phyloP scores from a whole-genome alignment of 208 protist species.

The Trypanosoma platydactyli region DNA sequence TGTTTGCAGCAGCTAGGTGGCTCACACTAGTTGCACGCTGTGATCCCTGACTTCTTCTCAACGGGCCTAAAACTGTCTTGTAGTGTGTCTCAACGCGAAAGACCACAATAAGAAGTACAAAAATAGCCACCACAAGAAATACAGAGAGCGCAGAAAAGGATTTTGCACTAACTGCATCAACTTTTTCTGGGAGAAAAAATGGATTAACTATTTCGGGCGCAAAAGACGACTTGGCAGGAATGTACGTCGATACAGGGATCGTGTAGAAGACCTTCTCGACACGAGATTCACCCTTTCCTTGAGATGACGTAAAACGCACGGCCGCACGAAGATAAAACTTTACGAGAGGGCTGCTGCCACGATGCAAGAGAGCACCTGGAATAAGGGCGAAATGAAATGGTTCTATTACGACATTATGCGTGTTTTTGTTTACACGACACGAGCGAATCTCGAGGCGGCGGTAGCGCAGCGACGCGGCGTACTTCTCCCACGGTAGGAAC shows the following conservation, averaged over 20 bases:
- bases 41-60: slow-evolving; percentile 62
- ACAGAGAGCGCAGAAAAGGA: slow-evolving; percentile 63
- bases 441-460: slow-evolving; percentile 41
- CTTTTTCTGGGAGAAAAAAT: slow-evolving; percentile 26
- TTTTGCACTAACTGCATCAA: slow-evolving; percentile 38
- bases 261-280: slow-evolving; percentile 59
- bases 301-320: slow-evolving; percentile 56
- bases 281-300: slow-evolving; percentile 17
- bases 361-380: slow-evolving; percentile 76
- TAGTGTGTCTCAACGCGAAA: slow-evolving; percentile 74
- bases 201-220: slow-evolving; percentile 56
- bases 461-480: slow-evolving; percentile 77
- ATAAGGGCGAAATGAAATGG: slow-evolving; percentile 84
- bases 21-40: slow-evolving; percentile 31
- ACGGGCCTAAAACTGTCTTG: slow-evolving; percentile 62
- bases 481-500: slow-evolving; percentile 61
- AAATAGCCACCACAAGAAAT: slow-evolving; percentile 50
- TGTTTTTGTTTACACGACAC: background rate
- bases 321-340: slow-evolving; percentile 49
- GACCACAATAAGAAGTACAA: slow-evolving; percentile 47
- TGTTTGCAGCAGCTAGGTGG: background rate
- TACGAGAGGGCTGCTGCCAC: slow-evolving; percentile 56
- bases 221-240: slow-evolving; percentile 60
- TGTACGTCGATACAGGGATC: slow-evolving; percentile 60
- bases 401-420: slow-evolving; percentile 27